These are phyloP conservation scores for Penicillium sp. DNA, from an alignment of 2,329 filamentous ascomycete species.

Conservation along the genomic window DNA sequence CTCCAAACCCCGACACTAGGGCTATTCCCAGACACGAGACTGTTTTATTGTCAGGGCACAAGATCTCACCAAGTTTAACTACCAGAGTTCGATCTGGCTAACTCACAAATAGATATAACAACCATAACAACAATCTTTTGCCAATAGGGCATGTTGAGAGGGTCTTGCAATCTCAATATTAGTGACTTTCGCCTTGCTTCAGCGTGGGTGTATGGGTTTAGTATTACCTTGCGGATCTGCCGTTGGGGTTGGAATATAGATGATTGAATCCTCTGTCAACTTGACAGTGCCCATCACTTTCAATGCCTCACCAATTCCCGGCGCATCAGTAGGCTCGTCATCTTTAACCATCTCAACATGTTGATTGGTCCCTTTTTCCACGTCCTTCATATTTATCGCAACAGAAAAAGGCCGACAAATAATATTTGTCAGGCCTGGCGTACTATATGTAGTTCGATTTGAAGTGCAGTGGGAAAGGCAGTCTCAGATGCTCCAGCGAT, in stretches of 20 bases:
- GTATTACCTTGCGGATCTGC: slow-evolving; percentile 35
- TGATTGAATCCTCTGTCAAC: slow-evolving; percentile 36
- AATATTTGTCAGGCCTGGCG: neutral
- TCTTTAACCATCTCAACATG: slow-evolving; percentile 26
- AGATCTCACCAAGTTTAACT: no score
- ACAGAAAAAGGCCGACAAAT: neutral
- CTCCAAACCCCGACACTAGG: slow-evolving; percentile 48
- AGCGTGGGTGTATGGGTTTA: neutral
- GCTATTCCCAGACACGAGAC: slow-evolving; percentile 46
- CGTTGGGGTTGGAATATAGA: slow-evolving; percentile 42
- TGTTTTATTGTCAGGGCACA: slow-evolving; percentile 27
- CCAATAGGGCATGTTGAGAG: slow-evolving; percentile 34
- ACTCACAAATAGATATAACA: slow-evolving; percentile 32
- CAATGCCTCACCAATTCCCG: neutral
- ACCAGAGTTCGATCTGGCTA: neutral
- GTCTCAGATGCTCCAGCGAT: neutral
- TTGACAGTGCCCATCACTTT: slow-evolving; percentile 31
- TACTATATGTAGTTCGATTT: neutral
- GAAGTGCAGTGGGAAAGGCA: neutral
- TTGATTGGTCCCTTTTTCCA: slow-evolving; percentile 12
- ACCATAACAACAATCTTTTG: slow-evolving; percentile 33
- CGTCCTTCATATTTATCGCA: neutral
- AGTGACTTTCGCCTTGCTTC: neutral
- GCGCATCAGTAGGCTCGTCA: neutral
- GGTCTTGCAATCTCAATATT: slow-evolving; percentile 20